Evolutionary conservation across 1,139 yeast genomes (phyloP).

Genomic region (Wickerhamomyces sp.): DNA sequence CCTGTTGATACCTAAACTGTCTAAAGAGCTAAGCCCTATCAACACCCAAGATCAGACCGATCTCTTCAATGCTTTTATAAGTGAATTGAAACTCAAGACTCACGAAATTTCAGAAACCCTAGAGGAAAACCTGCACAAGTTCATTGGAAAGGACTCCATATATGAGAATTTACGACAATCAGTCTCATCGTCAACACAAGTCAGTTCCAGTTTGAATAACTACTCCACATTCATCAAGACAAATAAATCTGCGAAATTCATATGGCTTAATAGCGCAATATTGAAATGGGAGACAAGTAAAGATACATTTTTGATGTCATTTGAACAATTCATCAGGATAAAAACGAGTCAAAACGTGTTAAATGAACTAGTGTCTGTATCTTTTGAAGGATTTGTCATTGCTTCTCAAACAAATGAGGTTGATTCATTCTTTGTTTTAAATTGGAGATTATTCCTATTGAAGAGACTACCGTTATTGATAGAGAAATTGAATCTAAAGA

Average conservation of each 20-base stretch:
- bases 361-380: slow-evolving; percentile 18
- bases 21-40: slow-evolving; percentile 4
- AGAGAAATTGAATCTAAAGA: slow-evolving; percentile 18
- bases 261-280: slow-evolving; percentile 21
- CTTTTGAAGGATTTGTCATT: slow-evolving; percentile 21
- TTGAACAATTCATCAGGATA: slow-evolving; percentile 22
- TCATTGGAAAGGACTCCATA: slow-evolving; percentile 12
- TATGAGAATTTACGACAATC: slow-evolving; percentile 6
- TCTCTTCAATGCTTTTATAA: slow-evolving; percentile 7
- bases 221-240: slow-evolving; percentile 18
- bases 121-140: slow-evolving; percentile 8
- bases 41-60: slow-evolving; percentile 14
- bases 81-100: slow-evolving; percentile 3
- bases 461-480: slow-evolving; percentile 22
- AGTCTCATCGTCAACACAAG: slow-evolving; percentile 1
- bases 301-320: slow-evolving; percentile 10
- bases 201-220: slow-evolving; percentile 1
- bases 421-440: slow-evolving; percentile 8
- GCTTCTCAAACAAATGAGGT: slow-evolving; percentile 11
- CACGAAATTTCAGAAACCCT: slow-evolving; percentile 11
- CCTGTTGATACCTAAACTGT: slow-evolving; percentile 4
- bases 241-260: slow-evolving; percentile 18
- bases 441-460: slow-evolving; percentile 20
- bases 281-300: slow-evolving; percentile 18
- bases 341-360: slow-evolving; percentile 21